Evolutionary conservation across 768 basidiomycete species (phyloP), one percentile per base, ranked within the genome.

Genomic region (Mycena polygramma): DNA sequence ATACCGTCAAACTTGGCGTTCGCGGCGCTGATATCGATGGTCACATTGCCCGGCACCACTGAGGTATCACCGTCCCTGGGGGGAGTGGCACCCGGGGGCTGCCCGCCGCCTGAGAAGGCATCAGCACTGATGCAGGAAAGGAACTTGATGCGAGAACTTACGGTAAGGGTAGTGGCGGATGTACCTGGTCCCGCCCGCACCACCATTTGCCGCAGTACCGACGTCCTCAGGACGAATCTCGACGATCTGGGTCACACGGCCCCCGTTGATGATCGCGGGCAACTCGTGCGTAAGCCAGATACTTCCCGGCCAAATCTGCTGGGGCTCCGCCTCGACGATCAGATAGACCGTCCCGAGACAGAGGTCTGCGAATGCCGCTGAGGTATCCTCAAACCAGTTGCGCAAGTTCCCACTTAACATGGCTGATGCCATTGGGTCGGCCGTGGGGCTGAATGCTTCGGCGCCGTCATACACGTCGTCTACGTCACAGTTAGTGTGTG

Each of bases 391-490:
- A 20, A 66, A 66, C 57, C 49, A 66, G 0, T 49, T 19, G 3
- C 65, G 57, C 30, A 39, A 11, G 26, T 66, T 20, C 8, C 57
- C 57, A 6, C 8, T 4, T 4, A 24, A 2, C 13, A 3, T 0
- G 2, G 45, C 54, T 14, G 65, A 58, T 22, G 13, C 24, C 65
- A 66, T 58, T 9, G 65, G 57, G 19, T 58, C 17, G 36, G 24
- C 55, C 17, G 48, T 58, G 65, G 39, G 19, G n/a, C 19, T 66
- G 65, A 66, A 66, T 13, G 65, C 65, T 8, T 8, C 39, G 2
- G 36, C 65, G 41, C 5, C 51, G 39, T 66, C 49, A 24, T 66
- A 66, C 8, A 66, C 65, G 53, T 66, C 57, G 13, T 66, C 65
- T 66, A 13, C 24, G n/a, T 19, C n/a, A 49, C 11, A 6, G 26